Percentiles rank a stretch among this genome's conserved stretches.
phyloP scores from a whole-genome alignment of 2,329 filamentous ascomycete genomes.

The Fusarium sp. region DNA sequence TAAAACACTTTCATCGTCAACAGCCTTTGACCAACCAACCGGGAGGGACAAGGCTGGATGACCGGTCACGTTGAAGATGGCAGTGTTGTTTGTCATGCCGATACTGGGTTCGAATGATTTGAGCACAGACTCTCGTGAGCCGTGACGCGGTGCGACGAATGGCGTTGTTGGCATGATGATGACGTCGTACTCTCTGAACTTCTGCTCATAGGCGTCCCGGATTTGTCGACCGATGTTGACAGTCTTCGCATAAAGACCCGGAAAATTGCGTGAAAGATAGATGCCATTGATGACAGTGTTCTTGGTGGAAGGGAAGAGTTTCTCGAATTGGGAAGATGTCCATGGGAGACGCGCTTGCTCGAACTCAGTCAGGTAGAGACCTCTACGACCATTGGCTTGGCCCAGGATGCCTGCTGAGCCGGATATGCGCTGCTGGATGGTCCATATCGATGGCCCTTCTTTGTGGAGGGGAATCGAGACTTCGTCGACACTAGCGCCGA shows the following conservation, averaged over 20 bases:
- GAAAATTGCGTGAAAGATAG: conserved; percentile 59
- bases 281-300: conserved; percentile 66
- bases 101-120: conserved; percentile 63
- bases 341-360: conserved; percentile 61
- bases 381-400: conserved; percentile 59
- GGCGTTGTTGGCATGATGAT: conserved; percentile 63
- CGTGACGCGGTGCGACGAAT: conserved; percentile 59
- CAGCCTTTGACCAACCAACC: conserved; percentile 58
- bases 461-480: conserved; percentile 63
- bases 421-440: conserved; percentile 59
- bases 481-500: conserved; percentile 63
- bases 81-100: conserved; percentile 67
- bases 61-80: conserved; percentile 67
- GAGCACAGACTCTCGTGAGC: conserved; percentile 52
- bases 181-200: conserved; percentile 56
- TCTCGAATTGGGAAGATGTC: conserved; percentile 61
- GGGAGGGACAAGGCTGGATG: conserved; percentile 67
- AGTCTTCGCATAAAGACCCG: conserved; percentile 60
- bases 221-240: conserved; percentile 61
- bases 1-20: conserved; percentile 48
- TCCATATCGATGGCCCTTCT: conserved; percentile 63
- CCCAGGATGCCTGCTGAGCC: conserved; percentile 57
- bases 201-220: conserved; percentile 58
- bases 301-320: conserved; percentile 64
- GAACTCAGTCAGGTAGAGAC: conserved; percentile 62